A percentile compares a stretch with the other conserved stretches of the same genome.
These are phyloP conservation scores for Ogataea wickerhamii DNA, from an alignment of 805 yeast genomes.

Conservation along the genomic window DNA sequence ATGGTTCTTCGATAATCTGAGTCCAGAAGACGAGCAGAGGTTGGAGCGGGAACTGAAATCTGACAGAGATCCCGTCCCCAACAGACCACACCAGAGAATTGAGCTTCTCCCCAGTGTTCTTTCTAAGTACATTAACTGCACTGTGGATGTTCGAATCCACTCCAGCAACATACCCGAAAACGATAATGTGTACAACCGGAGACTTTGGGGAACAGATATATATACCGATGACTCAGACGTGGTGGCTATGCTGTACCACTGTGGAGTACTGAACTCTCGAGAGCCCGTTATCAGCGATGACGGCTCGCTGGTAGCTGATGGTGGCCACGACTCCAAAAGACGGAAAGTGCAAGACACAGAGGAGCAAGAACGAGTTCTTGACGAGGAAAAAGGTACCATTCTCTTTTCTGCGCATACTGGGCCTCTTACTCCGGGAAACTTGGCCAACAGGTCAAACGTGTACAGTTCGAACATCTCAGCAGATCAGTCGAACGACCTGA, in stretches of 20 bases:
- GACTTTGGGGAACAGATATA: conserved; percentile 87
- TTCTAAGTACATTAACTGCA: conserved; percentile 39
- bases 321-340: conserved; percentile 1
- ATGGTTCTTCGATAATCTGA: conserved; percentile 19
- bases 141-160: conserved; percentile 57
- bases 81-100: conserved; percentile 30
- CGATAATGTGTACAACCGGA: conserved; percentile 44
- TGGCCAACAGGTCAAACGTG: conserved; percentile 30
- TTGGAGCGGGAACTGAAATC: conserved; percentile 12
- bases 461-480: conserved; percentile 29
- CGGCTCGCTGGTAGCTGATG: neutral
- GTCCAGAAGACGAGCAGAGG: conserved; percentile 18
- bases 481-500: conserved; percentile 42
- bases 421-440: conserved; percentile 40
- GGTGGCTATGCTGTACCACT: conserved; percentile 67
- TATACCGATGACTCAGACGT: conserved; percentile 94
- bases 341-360: conserved; percentile 1
- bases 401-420: conserved; percentile 19
- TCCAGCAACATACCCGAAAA: conserved; percentile 37
- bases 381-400: conserved; percentile 11
- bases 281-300: conserved; percentile 23
- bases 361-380: conserved; percentile 14
- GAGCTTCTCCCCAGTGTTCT: conserved; percentile 31
- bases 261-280: conserved; percentile 54
- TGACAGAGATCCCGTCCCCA: conserved; percentile 2